phyloP scores from a whole-genome alignment of 495 filamentous ascomycete genomes.

The Penicillium dipodomyicola region DNA sequence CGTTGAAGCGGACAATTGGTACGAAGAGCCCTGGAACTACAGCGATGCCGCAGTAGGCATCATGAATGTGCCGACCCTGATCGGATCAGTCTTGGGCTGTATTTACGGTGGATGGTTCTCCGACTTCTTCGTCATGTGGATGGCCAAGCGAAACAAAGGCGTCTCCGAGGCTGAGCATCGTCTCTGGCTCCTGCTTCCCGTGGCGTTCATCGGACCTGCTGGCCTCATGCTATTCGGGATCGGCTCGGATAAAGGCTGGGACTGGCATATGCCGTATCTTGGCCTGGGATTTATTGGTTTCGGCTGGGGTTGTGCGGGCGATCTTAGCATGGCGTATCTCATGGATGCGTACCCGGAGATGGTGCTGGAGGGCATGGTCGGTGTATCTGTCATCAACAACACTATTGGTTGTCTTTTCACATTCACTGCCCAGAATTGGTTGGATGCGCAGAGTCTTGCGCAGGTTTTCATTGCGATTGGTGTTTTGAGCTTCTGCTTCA shows the following conservation, averaged over 20 bases:
- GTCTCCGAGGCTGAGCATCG: constrained; percentile 35
- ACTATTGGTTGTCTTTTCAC: constrained; percentile 37
- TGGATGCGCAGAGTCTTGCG: constrained; percentile 19
- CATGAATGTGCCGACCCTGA: constrained; percentile 37
- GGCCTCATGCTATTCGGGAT: constrained; percentile 38
- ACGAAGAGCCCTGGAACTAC: constrained; percentile 33
- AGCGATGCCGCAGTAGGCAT: constrained; percentile 31
- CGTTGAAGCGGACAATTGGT: constrained; percentile 34
- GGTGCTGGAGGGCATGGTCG: constrained; percentile 38
- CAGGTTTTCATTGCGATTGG: constrained; percentile 33
- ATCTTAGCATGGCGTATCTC: constrained; percentile 33
- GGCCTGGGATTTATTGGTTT: constrained; percentile 36
- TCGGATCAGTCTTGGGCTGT: constrained; percentile 35
- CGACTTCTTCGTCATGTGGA: constrained; percentile 34
- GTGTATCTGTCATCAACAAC: constrained; percentile 38
- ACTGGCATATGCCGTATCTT: constrained; percentile 28
- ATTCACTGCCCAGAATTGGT: constrained; percentile 25
- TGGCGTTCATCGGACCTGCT: constrained; percentile 28
- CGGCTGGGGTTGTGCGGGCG: constrained; percentile 37
- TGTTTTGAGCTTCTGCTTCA: constrained; percentile 18
- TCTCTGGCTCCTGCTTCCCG: constrained; percentile 36
- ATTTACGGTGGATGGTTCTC: constrained; percentile 38
- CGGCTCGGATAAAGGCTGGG: constrained; percentile 26
- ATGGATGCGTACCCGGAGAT: constrained; percentile 36
- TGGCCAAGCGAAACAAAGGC: constrained; percentile 29